A percentile compares a stretch with the other conserved stretches of the same genome.
These are phyloP conservation scores for Conticribra weissflogii DNA, from an alignment of 108 stramenopile genomes.

Conservation along the genomic window DNA sequence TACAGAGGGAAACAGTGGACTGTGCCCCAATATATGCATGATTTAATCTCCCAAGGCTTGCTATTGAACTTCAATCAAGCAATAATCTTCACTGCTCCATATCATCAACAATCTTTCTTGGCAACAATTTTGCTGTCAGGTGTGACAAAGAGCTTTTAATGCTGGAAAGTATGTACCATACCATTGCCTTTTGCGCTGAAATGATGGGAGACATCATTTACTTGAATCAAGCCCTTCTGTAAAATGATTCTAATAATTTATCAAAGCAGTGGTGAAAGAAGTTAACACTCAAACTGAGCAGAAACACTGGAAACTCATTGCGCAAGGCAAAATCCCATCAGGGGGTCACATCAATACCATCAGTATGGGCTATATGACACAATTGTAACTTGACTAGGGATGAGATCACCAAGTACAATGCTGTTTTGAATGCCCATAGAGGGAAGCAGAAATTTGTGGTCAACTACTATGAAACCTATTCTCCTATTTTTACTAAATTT, in stretches of 20 bases:
- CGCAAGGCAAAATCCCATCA: constrained; percentile 9
- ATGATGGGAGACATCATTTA: constrained; percentile 44
- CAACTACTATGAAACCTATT: constrained; percentile 25
- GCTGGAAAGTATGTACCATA: constrained; percentile 16
- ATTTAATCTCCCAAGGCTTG: too few relatives aligned
- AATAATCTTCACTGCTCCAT: neutral
- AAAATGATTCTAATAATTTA: too few relatives aligned
- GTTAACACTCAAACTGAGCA: constrained; percentile 20
- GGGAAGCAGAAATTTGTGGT: constrained; percentile 10
- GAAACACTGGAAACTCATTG: constrained; percentile 25
- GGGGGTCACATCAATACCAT: constrained; percentile 7
- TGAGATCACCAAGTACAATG: constrained; percentile 35
- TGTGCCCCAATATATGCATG: constrained; percentile 2
- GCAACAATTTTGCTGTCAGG: too few relatives aligned
- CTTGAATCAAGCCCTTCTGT: too few relatives aligned
- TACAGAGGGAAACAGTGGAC: constrained; percentile 1
- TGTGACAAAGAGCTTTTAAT: neutral
- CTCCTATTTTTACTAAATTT: constrained; percentile 20
- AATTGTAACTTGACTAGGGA: constrained; percentile 28
- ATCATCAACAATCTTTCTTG: too few relatives aligned
- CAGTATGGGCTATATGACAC: constrained; percentile 41
- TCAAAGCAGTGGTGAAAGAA: constrained; percentile 26
- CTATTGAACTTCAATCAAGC: too few relatives aligned
- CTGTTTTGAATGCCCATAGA: constrained; percentile 22
- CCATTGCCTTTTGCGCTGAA: constrained; percentile 24